Conservation (phyloP, 257 asterid species). For the Sherardia arvensis region DNA sequence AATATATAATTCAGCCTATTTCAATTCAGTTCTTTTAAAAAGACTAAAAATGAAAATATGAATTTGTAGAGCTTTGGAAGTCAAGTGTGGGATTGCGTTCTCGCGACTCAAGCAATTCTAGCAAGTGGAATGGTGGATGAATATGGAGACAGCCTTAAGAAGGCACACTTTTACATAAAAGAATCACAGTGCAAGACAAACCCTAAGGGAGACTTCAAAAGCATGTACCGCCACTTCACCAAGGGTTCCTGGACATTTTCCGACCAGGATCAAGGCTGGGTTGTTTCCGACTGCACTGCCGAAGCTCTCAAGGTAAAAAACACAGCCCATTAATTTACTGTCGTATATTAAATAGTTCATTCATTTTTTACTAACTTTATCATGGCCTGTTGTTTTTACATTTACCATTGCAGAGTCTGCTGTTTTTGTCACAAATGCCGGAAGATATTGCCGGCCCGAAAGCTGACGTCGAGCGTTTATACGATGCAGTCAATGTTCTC, state of each 20-base stretch:
- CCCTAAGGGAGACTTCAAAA: conserved; percentile 44
- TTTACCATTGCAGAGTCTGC: conserved; percentile 28
- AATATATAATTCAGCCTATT: too few relatives aligned
- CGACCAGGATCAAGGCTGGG: conserved; percentile 85
- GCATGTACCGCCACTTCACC: conserved; percentile 64
- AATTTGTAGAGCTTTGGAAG: conserved; percentile 61
- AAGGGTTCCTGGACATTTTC: conserved; percentile 84
- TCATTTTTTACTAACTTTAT: not conserved
- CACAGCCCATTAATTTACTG: too few relatives aligned
- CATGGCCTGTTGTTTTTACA: too few relatives aligned
- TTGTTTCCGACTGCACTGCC: conserved; percentile 66
- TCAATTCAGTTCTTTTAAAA: too few relatives aligned
- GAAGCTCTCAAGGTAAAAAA: conserved; percentile 52
- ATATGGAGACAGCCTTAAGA: conserved; percentile 61
- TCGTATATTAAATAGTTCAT: too few relatives aligned
- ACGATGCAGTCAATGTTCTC: conserved; percentile 24
- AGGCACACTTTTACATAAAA: conserved; percentile 61
- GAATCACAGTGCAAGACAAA: conserved; percentile 73
- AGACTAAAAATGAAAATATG: too few relatives aligned
- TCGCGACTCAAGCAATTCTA: conserved; percentile 64
- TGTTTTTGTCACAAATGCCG: conserved; percentile 22
- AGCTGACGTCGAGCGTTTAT: conserved; percentile 19
- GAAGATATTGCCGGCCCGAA: conserved; percentile 24
- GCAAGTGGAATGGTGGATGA: conserved; percentile 72
- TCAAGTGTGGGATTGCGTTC: conserved; percentile 59